Percentiles rank a stretch among this genome's conserved stretches.
phyloP scores from a whole-genome alignment of 2,329 filamentous ascomycete genomes.

The Mariannaea sp. region DNA sequence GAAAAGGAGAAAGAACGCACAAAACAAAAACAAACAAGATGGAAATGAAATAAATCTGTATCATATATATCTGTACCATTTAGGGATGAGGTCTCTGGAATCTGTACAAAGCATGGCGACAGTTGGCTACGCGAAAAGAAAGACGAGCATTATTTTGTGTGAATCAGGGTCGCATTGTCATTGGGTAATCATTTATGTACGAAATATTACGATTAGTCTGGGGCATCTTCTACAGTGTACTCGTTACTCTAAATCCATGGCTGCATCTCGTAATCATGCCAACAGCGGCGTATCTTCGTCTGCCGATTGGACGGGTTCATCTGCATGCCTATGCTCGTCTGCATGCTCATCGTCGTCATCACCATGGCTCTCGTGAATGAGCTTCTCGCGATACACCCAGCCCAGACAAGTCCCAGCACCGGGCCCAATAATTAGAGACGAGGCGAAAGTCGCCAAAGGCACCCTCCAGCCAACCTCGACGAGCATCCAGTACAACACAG shows the following conservation, averaged over 20 bases:
- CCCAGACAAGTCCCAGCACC: slow-evolving; percentile 46
- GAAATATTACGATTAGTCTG: slow-evolving; percentile 25
- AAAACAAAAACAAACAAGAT: too few relatives aligned
- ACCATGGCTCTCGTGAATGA: slow-evolving; percentile 38
- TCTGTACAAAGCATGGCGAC: slow-evolving; percentile 35
- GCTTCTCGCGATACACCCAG: slow-evolving; percentile 48
- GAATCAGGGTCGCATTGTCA: slow-evolving; percentile 31
- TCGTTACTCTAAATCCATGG: neutral
- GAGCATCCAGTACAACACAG: slow-evolving; percentile 58
- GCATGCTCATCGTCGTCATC: slow-evolving; percentile 16
- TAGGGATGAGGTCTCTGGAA: slow-evolving; percentile 34
- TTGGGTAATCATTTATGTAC: slow-evolving; percentile 24
- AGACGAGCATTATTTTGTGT: slow-evolving; percentile 19
- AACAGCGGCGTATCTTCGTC: slow-evolving; percentile 46
- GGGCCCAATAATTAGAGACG: slow-evolving; percentile 43
- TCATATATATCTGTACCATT: slow-evolving; percentile 40
- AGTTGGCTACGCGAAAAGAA: slow-evolving; percentile 25
- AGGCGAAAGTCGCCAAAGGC: slow-evolving; percentile 40
- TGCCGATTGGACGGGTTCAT: slow-evolving; percentile 20
- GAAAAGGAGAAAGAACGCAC: neutral
- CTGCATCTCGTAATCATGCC: slow-evolving; percentile 21
- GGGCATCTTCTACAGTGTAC: slow-evolving; percentile 11
- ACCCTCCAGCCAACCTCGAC: slow-evolving; percentile 54
- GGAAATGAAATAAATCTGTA: slow-evolving; percentile 39
- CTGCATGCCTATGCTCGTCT: slow-evolving; percentile 18